A percentile compares a stretch with the other conserved stretches of the same genome.
Conservation (phyloP, 768 basidiomycete genomes). For the Leccinum subgranulosum region DNA sequence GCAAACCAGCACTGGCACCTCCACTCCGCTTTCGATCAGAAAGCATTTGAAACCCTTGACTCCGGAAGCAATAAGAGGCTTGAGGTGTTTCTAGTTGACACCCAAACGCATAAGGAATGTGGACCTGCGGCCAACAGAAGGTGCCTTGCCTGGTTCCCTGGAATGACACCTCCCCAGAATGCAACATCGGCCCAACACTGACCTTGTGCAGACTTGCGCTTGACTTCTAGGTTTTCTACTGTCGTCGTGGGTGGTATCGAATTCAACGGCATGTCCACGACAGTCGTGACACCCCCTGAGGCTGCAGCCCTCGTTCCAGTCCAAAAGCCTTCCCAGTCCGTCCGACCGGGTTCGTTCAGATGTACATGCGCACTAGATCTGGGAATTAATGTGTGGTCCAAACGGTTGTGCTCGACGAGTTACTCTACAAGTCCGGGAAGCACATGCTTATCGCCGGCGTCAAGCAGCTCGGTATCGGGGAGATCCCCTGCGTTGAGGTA, state of each 20-base stretch:
- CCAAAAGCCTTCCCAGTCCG: slow-evolving; percentile 92
- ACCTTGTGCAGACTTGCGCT: slow-evolving; percentile 65
- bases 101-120: background rate
- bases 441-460: slow-evolving; percentile 56
- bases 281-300: slow-evolving; percentile 91
- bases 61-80: slow-evolving; percentile 71
- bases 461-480: slow-evolving; percentile 40
- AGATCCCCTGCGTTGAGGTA: slow-evolving; percentile 30
- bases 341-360: slow-evolving; percentile 90
- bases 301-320: slow-evolving; percentile 90
- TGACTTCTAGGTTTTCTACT: slow-evolving; percentile 65
- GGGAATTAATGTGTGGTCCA: background rate
- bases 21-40: slow-evolving; percentile 92
- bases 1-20: slow-evolving; percentile 45
- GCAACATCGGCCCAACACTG: slow-evolving; percentile 73
- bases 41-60: slow-evolving; percentile 98
- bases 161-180: slow-evolving; percentile 91
- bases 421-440: slow-evolving; percentile 84
- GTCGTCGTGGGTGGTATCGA: slow-evolving; percentile 96
- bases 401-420: background rate
- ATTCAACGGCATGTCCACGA: slow-evolving; percentile 98
- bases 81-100: slow-evolving; percentile 59
- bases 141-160: slow-evolving; percentile 72
- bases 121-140: background rate
- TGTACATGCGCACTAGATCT: slow-evolving; percentile 78